Evolutionary conservation across 169 alveolate genomes (phyloP), one percentile per base, ranked within the genome.

Genomic region (Plasmodium sp.): DNA sequence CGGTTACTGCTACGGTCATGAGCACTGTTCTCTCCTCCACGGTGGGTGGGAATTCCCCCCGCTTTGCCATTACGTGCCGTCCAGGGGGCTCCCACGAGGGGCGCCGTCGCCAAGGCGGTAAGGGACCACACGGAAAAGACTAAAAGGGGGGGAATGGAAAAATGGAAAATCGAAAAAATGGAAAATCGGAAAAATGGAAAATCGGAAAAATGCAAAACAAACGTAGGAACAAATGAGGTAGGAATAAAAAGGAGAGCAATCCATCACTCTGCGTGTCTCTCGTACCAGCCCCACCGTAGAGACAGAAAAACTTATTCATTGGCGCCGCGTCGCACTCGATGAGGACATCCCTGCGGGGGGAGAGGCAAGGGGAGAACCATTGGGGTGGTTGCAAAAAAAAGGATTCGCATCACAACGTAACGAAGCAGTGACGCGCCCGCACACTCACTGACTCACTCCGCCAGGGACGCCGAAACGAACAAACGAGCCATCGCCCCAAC

Each of bases 301-400:
- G 79, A 73, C 36, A 84, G 80, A 84, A 84, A 18, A 51, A 43
- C 36, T 74, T 84, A 43, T 72, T 84, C 18, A 85, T 73, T n/a
- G 93, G 93, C 2, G 85, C 93, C 16, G 84, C 93, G 31, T 84
- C 93, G 4, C 39, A 41, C 48, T 84, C 79, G 58, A 84, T 48
- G 51, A 84, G 41, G 22, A 67, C 51, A 34, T 74, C 93, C 9
- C 93, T 84, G 41, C 51, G 79, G 79, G 58, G 34, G 54, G 36
- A 22, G 73, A 10, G 54, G 36, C 34, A 83, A 41, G 62, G 58
- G 5, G 12, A 3, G 5, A 48, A 48, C n/a, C 58, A 9, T 48
- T 48, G n/a, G n/a, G 0, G 58, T 48, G 2, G 58, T 9, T 48
- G 12, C 58, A 48, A 48, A 48, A 48, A 48, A 48, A 39, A 39